A percentile compares a stretch with the other conserved stretches of the same genome.
Evolutionary conservation across 352 stramenopile species (phyloP).

Genomic region (Pelagophyceae sp.): DNA sequence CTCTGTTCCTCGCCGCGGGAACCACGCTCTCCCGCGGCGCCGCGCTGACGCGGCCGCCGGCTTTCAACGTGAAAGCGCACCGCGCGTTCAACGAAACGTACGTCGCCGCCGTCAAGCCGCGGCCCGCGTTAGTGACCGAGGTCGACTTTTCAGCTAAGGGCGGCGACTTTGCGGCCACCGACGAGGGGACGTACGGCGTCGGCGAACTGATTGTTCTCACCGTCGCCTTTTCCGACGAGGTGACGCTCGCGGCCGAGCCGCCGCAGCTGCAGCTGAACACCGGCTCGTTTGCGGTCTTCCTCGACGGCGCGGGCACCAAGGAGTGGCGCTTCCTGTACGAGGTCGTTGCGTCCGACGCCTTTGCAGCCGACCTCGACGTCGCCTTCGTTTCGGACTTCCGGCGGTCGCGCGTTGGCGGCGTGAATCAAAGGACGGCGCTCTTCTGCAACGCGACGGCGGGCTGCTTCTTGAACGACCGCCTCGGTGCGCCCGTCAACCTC

Average conservation of each 20-base stretch:
- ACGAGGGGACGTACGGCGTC: not conserved
- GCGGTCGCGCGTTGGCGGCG: not conserved
- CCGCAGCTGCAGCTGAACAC: not conserved
- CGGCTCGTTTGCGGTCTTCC: not conserved
- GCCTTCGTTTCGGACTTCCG: not conserved
- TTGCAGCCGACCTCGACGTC: not conserved
- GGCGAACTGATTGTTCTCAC: not conserved
- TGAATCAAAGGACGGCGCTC: not conserved
- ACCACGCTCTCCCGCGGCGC: not conserved
- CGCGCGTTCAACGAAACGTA: not conserved
- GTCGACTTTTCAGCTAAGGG: not conserved
- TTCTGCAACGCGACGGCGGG: slow-evolving; percentile 1
- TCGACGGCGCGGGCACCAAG: not conserved
- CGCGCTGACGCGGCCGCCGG: not conserved
- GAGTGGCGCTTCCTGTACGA: not conserved
- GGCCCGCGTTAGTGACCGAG: not conserved
- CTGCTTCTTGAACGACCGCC: not conserved
- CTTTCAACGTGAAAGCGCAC: not conserved
- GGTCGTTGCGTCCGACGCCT: not conserved
- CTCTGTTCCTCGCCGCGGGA: not conserved
- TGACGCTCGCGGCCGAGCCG: not conserved
- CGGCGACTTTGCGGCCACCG: not conserved
- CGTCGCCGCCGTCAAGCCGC: not conserved
- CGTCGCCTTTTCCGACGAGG: slow-evolving; percentile 2
- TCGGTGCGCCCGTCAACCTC: not conserved